Base-by-base conservation (phyloP, 1,139 yeast genomes). In the Yamadazyma taylorii region DNA sequence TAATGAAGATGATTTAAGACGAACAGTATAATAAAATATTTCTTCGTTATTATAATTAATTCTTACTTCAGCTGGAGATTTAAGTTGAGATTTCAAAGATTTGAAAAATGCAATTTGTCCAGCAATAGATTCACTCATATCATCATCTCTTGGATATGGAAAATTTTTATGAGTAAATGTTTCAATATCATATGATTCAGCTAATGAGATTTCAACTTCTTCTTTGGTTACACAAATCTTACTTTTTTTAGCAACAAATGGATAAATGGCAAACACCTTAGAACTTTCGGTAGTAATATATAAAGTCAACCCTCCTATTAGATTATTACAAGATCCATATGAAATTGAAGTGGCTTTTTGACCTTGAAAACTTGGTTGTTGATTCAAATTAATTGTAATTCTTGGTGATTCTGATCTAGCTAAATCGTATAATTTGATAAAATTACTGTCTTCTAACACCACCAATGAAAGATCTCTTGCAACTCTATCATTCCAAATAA, bases 231-330 rank as follows among this genome's bases (percentile, higher is more conserved):
- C 51, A 3, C 56, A 32, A 2, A 46, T 31, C 3, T 9, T 10
- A 24, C 39, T 35, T 2, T 28, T 11, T 3, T 33, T 41, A 29
- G 51, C 41, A 3, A 60, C 37, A 37, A 66, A 66, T 4, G 75
- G 75, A 37, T 52, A 66, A 10, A 68, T 41, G 1, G 66, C 63
- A 43, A 46, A 66, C 0, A 69, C 41, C 9, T 52, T 40, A 3
- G 60, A 56, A 0, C 44, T 39, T 12, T 45, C 41, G 1, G 71
- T 50, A 10, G 64, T 33, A 7, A 68, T 49, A 43, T 69, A 70
- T 34, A 70, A 56, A 0, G 73, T 59, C 38, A 69, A 53, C 1
- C 61, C 47, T 2, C 74, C 74, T 5, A 56, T 39, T 24, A 69
- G 49, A 37, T 52, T 53, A 3, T 38, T 33, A 2, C 42, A 30